Evolutionary conservation across 768 basidiomycete genomes (phyloP), one percentile per base, ranked within the genome.

Genomic region (Botryobasidium botryosum): DNA sequence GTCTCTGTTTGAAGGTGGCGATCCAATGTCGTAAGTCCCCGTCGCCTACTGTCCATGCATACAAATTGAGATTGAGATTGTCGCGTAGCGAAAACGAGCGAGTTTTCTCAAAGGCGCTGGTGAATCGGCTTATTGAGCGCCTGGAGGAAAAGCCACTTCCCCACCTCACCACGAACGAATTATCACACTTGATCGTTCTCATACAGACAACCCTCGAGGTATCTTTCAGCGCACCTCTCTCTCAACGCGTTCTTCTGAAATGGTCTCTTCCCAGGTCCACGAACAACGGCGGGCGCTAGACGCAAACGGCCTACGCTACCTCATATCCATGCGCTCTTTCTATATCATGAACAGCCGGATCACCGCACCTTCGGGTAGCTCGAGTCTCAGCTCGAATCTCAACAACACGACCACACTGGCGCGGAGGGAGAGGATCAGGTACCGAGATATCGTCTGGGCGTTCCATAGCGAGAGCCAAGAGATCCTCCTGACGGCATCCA

Each of bases 401-500:
- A 33, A 10, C 25, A 32, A 33, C 23, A 45, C 21, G 20, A 26
- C 17, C 4, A 37, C 48, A 24, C 18, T 24, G 6, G 48, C 32
- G 17, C 20, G 28, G 6, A 65, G 85, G 53, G 75, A 79, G 55
- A 71, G 86, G n/a, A 68, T 92, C 38, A 75, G 85, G 18, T 90
- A 82, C 60, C 75, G 94, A 27, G 92, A 99, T 59, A 86, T 96
- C 65, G 69, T 96, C 23, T 99, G 92, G 91, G 92, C 91, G 0
- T 91, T 81, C 57, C 83, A 94, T 53, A 94, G 90, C 56, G 88
- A 94, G 60, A 85, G 78, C 55, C 90, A 99, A 55, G 86, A 82
- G 15, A 59, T 96, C 36, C 60, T 99, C 4, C 59, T 94, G 43
- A 64, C 68, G 23, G 75, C 79, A 3, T 81, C 82, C 2, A 69